Evolutionary conservation across 768 basidiomycete species (phyloP).

Genomic region (Mycena belliarum): DNA sequence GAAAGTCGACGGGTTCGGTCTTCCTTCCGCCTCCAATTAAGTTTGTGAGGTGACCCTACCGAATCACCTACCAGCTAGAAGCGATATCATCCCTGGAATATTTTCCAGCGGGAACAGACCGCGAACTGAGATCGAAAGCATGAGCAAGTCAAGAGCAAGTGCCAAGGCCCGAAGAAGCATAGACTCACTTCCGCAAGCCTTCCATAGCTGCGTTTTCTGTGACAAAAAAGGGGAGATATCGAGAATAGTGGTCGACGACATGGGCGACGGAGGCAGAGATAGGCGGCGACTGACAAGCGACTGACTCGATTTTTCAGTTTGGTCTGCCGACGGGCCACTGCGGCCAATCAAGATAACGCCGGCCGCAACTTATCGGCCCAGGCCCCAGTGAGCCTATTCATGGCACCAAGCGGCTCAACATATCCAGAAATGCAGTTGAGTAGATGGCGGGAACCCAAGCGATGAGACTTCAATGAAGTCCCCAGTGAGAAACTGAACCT

Average conservation of each 20-base stretch:
- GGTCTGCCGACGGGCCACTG: no score
- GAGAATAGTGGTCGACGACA: not conserved
- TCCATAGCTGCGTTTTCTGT: constrained; percentile 11
- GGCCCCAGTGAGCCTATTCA: no score
- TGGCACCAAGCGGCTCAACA: no score
- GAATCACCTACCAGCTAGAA: constrained; percentile 21
- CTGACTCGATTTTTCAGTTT: no score
- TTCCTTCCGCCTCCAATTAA: constrained; percentile 11
- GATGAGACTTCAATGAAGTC: no score
- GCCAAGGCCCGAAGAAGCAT: not conserved
- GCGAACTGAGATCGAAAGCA: constrained; percentile 35
- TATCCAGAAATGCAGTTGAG: no score
- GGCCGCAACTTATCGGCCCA: no score
- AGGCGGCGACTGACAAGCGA: no score
- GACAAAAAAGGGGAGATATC: constrained; percentile 19
- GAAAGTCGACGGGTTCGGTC: constrained; percentile 51
- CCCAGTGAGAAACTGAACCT: no score
- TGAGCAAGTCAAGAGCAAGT: not conserved
- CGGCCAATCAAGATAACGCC: no score
- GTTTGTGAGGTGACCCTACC: no score
- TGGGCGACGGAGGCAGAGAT: not conserved
- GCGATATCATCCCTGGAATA: constrained; percentile 38
- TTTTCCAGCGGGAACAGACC: constrained; percentile 45
- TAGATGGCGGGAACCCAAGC: no score
- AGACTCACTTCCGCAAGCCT: constrained; percentile 18